Evolutionary conservation across 345 rosid species (phyloP), one percentile per base, ranked within the genome.

Genomic region (Eucalyptus melliodora): DNA sequence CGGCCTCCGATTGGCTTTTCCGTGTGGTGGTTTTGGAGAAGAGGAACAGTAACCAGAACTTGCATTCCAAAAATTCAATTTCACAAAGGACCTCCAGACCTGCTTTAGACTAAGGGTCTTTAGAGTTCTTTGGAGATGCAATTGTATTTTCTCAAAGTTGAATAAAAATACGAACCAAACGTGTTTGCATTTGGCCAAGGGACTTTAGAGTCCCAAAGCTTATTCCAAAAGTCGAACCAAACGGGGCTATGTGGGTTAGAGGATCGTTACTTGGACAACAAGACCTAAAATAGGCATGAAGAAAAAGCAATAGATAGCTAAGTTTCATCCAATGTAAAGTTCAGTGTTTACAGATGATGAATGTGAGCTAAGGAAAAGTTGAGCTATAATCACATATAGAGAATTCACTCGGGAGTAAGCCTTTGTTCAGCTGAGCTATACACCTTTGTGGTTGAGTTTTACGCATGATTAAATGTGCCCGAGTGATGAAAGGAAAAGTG

Each of bases 61-160:
- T 49, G 6, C 16, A 49, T 49, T 13, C 16, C 50, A 49, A 49
- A 49, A 49, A 49, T 49, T 15, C 50, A 49, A 49, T 5, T 49
- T 49, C 5, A 0, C 50, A 49, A 49, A 49, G 14, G 50, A 49
- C 50, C 6, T 49, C 50, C 0, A 13, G 2, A 49, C 16, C 0
- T 49, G 6, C 50, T 49, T 49, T 49, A 1, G 50, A 49, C 50
- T 49, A 49, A 49, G 2, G 5, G 50, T 49, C 50, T 49, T 49
- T 49, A 49, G 50, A 12, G 50, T 49, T 2, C 1, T 49, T 49
- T 49, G 50, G 16, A 49, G 6, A 49, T 13, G 16, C 16, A 49
- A 49, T 49, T 49, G 5, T 49, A 49, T 49, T 49, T 49, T 49
- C 16, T 0, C 50, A 49, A 12, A 49, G 50, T 49, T 49, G 5